phyloP scores from a whole-genome alignment of 2,329 filamentous ascomycete species.

The Fusarium cicatricum region DNA sequence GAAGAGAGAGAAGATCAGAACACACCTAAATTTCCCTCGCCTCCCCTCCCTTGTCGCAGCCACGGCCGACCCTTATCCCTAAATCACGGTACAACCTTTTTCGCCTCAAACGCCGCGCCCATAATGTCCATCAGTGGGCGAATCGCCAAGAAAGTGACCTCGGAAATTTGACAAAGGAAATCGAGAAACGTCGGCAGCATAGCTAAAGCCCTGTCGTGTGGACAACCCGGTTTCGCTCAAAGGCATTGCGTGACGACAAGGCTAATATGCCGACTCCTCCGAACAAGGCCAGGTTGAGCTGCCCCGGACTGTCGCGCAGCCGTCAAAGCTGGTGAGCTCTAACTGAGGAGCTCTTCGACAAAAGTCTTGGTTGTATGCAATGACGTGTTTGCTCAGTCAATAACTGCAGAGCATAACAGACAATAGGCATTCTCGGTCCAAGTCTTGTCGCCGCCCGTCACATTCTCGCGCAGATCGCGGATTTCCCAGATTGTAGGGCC shows the following conservation, averaged over 20 bases:
- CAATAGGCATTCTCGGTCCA: conserved; percentile 62
- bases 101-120: conserved; percentile 42
- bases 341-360: conserved; percentile 10
- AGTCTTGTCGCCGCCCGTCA: conserved; percentile 58
- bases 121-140: conserved; percentile 38
- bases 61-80: conserved; percentile 27
- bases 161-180: conserved; percentile 35
- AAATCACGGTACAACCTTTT: conserved; percentile 35
- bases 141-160: conserved; percentile 37
- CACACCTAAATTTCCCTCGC: conserved; percentile 1
- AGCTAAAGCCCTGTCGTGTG: conserved; percentile 8
- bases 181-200: conserved; percentile 12
- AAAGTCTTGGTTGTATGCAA: not conserved
- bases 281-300: not conserved
- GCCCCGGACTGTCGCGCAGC: conserved; percentile 11
- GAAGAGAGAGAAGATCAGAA: conserved; percentile 18
- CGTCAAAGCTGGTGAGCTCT: conserved; percentile 15
- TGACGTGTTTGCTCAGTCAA: conserved; percentile 49
- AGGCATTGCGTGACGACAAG: not conserved
- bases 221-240: conserved; percentile 1
- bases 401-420: conserved; percentile 57
- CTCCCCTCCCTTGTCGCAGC: conserved; percentile 24
- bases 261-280: conserved; percentile 6
- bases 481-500: conserved; percentile 61
- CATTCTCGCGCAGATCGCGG: conserved; percentile 57